Percentiles rank a stretch among this genome's conserved stretches.
These are phyloP conservation scores for Eurotiales sp. DNA, from an alignment of 2,329 filamentous ascomycete species.

Conservation along the genomic window DNA sequence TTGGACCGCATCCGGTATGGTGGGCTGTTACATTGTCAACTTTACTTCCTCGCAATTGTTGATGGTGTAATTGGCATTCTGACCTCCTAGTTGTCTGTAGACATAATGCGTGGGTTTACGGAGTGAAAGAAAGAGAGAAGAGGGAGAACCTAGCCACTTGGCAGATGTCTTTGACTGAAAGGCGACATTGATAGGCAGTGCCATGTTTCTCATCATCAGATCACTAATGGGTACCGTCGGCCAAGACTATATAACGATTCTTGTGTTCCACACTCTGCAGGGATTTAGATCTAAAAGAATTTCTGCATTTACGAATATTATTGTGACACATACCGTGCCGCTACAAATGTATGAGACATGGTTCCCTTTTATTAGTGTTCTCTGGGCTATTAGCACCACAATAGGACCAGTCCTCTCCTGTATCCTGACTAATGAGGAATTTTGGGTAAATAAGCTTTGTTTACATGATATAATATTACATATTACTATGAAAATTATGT, in stretches of 20 bases:
- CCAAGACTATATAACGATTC: slow-evolving; percentile 46
- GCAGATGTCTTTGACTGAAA: slow-evolving; percentile 48
- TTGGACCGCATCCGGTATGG: background rate
- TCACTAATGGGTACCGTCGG: slow-evolving; percentile 41
- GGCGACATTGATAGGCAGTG: slow-evolving; percentile 34
- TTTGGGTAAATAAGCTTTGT: slow-evolving; percentile 20
- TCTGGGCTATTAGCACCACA: slow-evolving; percentile 38
- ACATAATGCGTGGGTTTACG: too few species aligned
- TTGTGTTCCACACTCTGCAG: slow-evolving; percentile 53
- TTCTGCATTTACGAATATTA: slow-evolving; percentile 37
- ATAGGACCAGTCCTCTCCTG: slow-evolving; percentile 44
- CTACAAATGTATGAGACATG: slow-evolving; percentile 31
- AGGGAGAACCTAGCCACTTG: too few species aligned
- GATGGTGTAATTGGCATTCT: too few species aligned
- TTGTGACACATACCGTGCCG: slow-evolving; percentile 46
- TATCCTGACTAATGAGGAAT: slow-evolving; percentile 35
- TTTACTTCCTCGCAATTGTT: background rate
- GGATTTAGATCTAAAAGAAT: slow-evolving; percentile 50
- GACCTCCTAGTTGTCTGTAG: too few species aligned
- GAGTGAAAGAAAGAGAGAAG: too few species aligned
- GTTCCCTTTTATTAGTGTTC: slow-evolving; percentile 21
- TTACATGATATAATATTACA: too few species aligned
- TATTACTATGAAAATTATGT: too few species aligned
- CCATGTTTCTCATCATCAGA: slow-evolving; percentile 44
- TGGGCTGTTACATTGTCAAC: background rate